Evolutionary conservation across 306 rosid genomes (phyloP).

Genomic region (Crotalaria pallida): DNA sequence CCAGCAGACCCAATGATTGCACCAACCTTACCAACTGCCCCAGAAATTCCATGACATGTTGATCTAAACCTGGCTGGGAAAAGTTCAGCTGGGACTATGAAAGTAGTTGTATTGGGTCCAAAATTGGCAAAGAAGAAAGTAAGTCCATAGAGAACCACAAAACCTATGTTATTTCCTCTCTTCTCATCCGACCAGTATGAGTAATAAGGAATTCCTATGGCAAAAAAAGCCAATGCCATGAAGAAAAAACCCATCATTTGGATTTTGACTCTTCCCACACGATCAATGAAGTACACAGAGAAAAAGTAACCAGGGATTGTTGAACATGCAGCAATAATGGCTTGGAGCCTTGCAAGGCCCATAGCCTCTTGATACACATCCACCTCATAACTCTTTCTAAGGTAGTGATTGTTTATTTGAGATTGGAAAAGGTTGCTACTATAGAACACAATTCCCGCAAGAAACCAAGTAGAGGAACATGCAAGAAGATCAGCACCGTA

Average conservation of each 20-base stretch:
- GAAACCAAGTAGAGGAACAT: slow-evolving; percentile 51
- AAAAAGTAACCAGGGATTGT: slow-evolving; percentile 77
- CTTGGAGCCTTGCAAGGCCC: slow-evolving; percentile 48
- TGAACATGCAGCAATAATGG: slow-evolving; percentile 48
- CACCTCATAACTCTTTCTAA: fast-evolving
- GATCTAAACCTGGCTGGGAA: slow-evolving; percentile 73
- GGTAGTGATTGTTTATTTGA: slow-evolving; percentile 27
- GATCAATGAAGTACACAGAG: slow-evolving; percentile 62
- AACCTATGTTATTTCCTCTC: neutral
- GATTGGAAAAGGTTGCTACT: slow-evolving; percentile 69
- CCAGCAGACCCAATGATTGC: slow-evolving; percentile 69
- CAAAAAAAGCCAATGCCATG: slow-evolving; percentile 48
- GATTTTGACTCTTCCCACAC: slow-evolving; percentile 54
- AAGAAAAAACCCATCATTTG: slow-evolving; percentile 57
- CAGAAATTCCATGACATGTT: slow-evolving; percentile 78
- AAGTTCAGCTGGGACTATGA: slow-evolving; percentile 69
- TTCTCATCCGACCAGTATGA: neutral
- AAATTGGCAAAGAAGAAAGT: slow-evolving; percentile 76
- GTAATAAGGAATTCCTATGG: slow-evolving; percentile 57
- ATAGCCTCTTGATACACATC: slow-evolving; percentile 36
- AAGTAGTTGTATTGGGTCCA: slow-evolving; percentile 85
- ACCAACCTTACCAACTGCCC: slow-evolving; percentile 62
- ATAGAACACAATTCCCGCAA: slow-evolving; percentile 61
- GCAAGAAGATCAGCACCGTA: slow-evolving; percentile 67
- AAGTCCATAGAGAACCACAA: slow-evolving; percentile 57